A percentile compares a stretch with the other conserved stretches of the same genome.
Conservation (phyloP, 495 filamentous ascomycete genomes). For the Aspergillus olivimuriae region DNA sequence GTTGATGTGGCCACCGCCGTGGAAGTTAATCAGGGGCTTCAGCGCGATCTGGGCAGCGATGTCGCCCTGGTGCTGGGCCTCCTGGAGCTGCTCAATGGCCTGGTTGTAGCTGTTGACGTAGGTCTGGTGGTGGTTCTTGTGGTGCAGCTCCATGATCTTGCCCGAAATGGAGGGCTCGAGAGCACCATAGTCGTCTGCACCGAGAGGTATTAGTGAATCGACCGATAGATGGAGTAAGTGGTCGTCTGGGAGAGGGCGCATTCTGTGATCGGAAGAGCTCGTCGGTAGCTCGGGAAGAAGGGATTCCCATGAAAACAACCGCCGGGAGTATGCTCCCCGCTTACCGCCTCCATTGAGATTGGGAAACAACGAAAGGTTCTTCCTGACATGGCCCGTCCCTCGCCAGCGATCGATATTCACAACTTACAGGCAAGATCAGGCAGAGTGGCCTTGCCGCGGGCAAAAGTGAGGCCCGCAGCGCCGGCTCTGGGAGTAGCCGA, state of each 20-base stretch:
- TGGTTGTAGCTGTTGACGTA: conserved; percentile 65
- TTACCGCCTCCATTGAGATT: too few relatives aligned
- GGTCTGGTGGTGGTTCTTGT: conserved; percentile 65
- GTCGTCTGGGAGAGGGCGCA: not conserved
- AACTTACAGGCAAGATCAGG: conserved; percentile 87
- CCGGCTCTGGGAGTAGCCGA: conserved; percentile 47
- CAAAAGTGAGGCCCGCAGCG: conserved; percentile 64
- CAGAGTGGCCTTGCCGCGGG: conserved; percentile 82
- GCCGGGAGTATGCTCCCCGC: too few relatives aligned
- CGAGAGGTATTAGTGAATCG: not conserved
- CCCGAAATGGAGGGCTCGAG: conserved; percentile 93
- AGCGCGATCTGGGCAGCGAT: conserved; percentile 67
- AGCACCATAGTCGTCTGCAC: conserved; percentile 74
- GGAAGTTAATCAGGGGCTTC: conserved; percentile 89
- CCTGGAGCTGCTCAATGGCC: conserved; percentile 51
- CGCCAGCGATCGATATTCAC: too few relatives aligned
- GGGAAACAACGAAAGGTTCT: too few relatives aligned
- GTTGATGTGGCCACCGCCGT: conserved; percentile 92
- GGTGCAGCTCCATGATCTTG: conserved; percentile 94
- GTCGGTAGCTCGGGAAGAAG: too few relatives aligned
- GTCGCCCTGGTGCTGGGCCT: conserved; percentile 45
- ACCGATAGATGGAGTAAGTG: conserved; percentile 9
- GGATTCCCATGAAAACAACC: too few relatives aligned
- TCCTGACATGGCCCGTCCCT: too few relatives aligned
- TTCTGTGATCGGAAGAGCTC: too few relatives aligned